Conservation (phyloP, 176 grass and related monocot genomes). For the Carex myosuroides region DNA sequence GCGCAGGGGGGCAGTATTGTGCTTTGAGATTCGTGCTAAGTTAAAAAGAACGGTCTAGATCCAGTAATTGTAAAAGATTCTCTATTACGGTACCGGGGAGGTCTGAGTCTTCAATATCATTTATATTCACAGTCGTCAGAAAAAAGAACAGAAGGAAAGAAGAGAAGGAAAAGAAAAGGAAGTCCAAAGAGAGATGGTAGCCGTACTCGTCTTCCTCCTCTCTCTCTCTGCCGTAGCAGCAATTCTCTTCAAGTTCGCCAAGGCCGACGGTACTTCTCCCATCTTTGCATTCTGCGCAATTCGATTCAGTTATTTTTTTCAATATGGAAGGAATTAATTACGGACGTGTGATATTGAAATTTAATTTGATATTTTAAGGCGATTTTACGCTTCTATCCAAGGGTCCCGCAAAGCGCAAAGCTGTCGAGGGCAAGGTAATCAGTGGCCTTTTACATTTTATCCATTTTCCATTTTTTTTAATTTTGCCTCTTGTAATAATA, state of each 20-base stretch:
- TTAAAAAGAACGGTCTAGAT: too few relatives aligned
- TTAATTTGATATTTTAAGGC: constrained; percentile 39
- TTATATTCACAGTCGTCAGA: too few relatives aligned
- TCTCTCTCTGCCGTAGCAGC: constrained; percentile 23
- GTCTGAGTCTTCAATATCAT: too few relatives aligned
- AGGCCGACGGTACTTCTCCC: constrained; percentile 49
- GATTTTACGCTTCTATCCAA: constrained; percentile 77
- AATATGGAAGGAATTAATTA: background rate
- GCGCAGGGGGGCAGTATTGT: too few relatives aligned
- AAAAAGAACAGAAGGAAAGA: background rate
- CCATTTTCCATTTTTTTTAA: background rate
- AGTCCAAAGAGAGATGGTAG: constrained; percentile 35
- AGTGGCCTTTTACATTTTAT: background rate
- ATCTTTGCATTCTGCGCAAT: background rate
- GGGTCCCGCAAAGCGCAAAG: constrained; percentile 52
- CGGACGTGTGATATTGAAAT: background rate
- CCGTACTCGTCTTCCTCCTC: constrained; percentile 26
- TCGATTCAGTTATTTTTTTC: background rate
- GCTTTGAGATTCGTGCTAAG: too few relatives aligned
- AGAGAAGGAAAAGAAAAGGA: background rate
- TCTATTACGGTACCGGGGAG: too few relatives aligned
- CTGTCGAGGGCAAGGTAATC: constrained; percentile 75
- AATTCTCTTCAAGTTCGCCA: constrained; percentile 63
- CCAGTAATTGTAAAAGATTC: too few relatives aligned
- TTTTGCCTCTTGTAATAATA: background rate